Conservation (phyloP, 1,284 basidiomycete genomes). For the Mycena sp. region DNA sequence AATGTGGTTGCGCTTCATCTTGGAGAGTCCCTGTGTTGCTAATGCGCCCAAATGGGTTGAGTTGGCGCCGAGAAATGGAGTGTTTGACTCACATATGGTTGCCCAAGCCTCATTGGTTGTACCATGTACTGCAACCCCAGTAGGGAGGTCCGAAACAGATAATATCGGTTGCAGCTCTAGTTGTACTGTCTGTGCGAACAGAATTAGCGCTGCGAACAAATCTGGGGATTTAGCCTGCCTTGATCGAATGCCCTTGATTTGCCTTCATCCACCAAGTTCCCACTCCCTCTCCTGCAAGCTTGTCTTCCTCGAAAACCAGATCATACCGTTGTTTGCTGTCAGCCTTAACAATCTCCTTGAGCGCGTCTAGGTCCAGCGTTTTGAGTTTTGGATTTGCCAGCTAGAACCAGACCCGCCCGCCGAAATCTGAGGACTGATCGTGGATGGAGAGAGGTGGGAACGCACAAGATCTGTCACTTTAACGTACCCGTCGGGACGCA, state of each 20-base stretch:
- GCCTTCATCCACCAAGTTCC: conserved; percentile 88
- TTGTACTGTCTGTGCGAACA: conserved; percentile 60
- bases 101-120: conserved; percentile 77
- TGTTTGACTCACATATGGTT: conserved; percentile 65
- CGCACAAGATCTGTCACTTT: conserved; percentile 78
- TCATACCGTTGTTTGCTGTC: conserved; percentile 86
- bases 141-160: conserved; percentile 69
- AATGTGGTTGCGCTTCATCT: conserved; percentile 89
- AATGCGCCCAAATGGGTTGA: conserved; percentile 3
- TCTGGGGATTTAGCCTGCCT: conserved; percentile 52
- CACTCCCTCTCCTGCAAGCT: conserved; percentile 45
- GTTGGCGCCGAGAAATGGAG: not conserved
- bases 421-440: not conserved
- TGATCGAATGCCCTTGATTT: conserved; percentile 93
- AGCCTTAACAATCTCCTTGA: conserved; percentile 78
- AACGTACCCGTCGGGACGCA: conserved; percentile 85
- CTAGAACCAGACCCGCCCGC: conserved; percentile 33
- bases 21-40: conserved; percentile 81
- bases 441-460: conserved; percentile 27
- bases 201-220: not conserved
- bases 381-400: conserved; percentile 49
- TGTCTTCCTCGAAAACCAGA: conserved; percentile 65
- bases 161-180: conserved; percentile 75
- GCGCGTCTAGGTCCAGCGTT: conserved; percentile 50
- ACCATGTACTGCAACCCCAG: conserved; percentile 78